Percentiles rank a stretch among this genome's conserved stretches.
phyloP scores from a whole-genome alignment of 176 grass and related monocot genomes.

The Rhynchospora pubera region DNA sequence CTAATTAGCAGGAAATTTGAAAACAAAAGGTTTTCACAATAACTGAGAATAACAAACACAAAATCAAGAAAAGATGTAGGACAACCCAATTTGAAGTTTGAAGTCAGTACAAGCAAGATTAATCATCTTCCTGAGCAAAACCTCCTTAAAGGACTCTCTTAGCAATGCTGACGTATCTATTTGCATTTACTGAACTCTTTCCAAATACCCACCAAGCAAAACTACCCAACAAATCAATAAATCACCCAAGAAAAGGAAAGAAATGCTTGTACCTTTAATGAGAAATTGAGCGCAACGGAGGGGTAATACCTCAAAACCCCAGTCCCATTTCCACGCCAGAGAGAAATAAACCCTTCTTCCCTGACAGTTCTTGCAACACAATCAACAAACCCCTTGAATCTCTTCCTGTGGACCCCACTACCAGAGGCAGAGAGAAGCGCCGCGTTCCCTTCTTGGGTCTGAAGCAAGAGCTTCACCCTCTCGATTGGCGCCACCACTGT shows the following conservation, averaged over 20 bases:
- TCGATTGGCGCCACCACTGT: slow-evolving; percentile 99
- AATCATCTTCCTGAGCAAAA: neutral
- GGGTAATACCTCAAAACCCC: slow-evolving; percentile 94
- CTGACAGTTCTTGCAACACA: slow-evolving; percentile 80
- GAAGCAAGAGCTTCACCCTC: slow-evolving; percentile 91
- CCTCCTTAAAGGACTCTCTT: neutral
- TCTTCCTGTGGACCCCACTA: slow-evolving; percentile 28
- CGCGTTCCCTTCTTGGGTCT: slow-evolving; percentile 98
- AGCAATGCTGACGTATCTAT: slow-evolving; percentile 7
- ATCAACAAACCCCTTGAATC: slow-evolving; percentile 81
- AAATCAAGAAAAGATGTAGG: too few relatives aligned
- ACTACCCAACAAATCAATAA: neutral
- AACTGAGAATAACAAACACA: neutral
- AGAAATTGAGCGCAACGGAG: slow-evolving; percentile 99
- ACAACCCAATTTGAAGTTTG: neutral
- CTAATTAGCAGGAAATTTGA: neutral
- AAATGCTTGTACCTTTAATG: slow-evolving; percentile 60
- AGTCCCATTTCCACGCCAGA: slow-evolving; percentile 96
- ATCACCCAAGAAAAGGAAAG: neutral
- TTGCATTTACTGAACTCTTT: neutral
- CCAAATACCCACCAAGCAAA: neutral
- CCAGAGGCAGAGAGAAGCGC: slow-evolving; percentile 38
- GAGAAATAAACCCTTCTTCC: slow-evolving; percentile 77
- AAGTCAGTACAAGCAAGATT: neutral
- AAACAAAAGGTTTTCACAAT: neutral